Evolutionary conservation across 164 flowering plant species (phyloP).

Genomic region (Magnolia kwangsiensis): DNA sequence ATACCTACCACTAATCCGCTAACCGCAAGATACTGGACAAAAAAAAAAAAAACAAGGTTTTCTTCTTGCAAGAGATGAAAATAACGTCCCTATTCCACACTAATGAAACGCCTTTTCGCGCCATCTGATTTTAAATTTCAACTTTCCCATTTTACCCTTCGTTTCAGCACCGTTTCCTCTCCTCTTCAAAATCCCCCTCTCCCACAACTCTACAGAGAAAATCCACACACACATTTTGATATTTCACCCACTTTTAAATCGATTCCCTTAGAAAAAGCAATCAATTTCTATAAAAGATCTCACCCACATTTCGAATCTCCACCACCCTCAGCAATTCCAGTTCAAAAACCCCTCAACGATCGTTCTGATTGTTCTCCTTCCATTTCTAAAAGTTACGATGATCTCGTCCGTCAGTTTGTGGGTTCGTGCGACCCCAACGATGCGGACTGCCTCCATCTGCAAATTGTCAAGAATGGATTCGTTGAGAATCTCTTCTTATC

Average conservation of each 20-base stretch:
- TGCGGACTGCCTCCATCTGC: conserved; percentile 47
- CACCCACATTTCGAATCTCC: neutral
- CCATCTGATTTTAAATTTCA: neutral
- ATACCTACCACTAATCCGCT: no score
- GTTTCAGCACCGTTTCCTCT: neutral
- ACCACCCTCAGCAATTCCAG: neutral
- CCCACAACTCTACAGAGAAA: neutral
- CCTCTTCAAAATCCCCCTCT: neutral
- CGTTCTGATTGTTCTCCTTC: neutral
- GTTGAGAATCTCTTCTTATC: conserved; percentile 40
- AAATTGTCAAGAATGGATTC: conserved; percentile 50
- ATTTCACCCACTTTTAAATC: neutral
- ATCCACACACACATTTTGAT: neutral
- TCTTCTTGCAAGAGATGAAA: no score
- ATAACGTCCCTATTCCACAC: neutral
- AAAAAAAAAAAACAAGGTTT: no score
- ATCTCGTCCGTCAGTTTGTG: conserved; percentile 29
- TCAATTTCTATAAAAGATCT: conserved; percentile 1
- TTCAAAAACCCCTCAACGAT: neutral
- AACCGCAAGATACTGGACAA: no score
- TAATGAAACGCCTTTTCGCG: conserved; percentile 2
- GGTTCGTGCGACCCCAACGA: conserved; percentile 27
- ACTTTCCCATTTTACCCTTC: neutral
- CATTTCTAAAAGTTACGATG: conserved; percentile 23
- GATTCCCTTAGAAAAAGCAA: conserved; percentile 7